These are phyloP conservation scores for Mycena epipterygia DNA, from an alignment of 768 basidiomycete genomes.

Conservation along the genomic window DNA sequence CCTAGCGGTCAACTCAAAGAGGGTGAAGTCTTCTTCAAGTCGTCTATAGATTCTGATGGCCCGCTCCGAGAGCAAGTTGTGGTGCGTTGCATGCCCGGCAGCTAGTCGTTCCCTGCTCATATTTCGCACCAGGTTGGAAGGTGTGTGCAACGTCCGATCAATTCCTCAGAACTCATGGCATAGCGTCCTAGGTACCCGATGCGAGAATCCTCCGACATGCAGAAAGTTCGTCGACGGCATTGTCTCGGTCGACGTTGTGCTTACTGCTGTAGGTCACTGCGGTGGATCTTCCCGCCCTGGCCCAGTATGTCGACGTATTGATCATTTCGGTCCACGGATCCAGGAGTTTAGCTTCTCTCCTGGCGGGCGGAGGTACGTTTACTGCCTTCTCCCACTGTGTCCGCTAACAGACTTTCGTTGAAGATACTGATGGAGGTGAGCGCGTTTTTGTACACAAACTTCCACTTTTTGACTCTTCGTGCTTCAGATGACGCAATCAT, in stretches of 20 bases:
- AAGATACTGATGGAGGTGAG: conserved; percentile 31
- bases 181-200: conserved; percentile 23
- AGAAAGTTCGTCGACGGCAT: conserved; percentile 9
- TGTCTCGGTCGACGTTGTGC: neutral
- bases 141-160: neutral
- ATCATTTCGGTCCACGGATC: conserved; percentile 14
- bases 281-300: conserved; percentile 17
- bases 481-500: conserved; percentile 28
- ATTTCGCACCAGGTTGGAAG: conserved; percentile 2
- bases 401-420: neutral
- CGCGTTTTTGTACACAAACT: neutral
- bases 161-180: neutral
- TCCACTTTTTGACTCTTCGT: neutral
- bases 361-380: conserved; percentile 24
- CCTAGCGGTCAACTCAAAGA: conserved; percentile 17
- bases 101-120: neutral
- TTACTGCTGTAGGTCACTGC: conserved; percentile 18
- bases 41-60: conserved; percentile 8
- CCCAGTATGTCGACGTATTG: conserved; percentile 18
- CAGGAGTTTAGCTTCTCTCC: conserved; percentile 23
- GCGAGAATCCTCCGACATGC: conserved; percentile 30
- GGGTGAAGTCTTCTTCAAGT: conserved; percentile 25
- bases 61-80: conserved; percentile 19
- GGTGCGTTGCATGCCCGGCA: neutral
- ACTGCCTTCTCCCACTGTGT: neutral